phyloP scores from a whole-genome alignment of 2,329 filamentous ascomycete species.

The Trichoderma harzianum region DNA sequence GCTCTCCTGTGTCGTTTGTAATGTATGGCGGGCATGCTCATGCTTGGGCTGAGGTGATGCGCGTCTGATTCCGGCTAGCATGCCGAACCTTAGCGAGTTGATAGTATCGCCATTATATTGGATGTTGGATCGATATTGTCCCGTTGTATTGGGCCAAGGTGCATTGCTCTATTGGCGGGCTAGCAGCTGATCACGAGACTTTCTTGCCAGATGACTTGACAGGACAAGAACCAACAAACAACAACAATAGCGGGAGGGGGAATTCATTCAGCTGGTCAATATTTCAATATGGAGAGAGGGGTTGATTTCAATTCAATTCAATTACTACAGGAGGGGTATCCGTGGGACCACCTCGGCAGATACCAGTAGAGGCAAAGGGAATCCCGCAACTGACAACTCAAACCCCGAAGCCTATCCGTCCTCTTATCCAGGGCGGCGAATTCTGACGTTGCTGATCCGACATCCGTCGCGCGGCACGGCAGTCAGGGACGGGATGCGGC shows the following conservation, averaged over 20 bases:
- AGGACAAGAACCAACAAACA: neutral
- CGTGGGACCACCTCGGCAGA: neutral
- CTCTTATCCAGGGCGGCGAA: neutral
- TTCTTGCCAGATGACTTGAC: neutral
- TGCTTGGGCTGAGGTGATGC: conserved; percentile 1
- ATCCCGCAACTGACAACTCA: neutral
- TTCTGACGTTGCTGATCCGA: neutral
- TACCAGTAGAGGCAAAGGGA: neutral
- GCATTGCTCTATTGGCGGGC: neutral
- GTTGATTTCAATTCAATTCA: neutral
- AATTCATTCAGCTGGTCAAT: neutral
- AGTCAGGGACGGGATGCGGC: neutral
- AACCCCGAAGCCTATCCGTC: neutral
- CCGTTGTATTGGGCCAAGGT: neutral
- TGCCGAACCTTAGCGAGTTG: neutral
- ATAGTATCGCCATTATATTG: neutral
- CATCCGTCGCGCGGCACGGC: neutral
- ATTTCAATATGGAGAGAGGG: neutral
- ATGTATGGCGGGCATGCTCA: neutral
- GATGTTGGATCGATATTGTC: neutral
- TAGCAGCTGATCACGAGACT: neutral
- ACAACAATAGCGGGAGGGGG: neutral
- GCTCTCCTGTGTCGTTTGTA: neutral
- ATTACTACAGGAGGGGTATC: neutral
- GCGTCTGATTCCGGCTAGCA: neutral